Evolutionary conservation across 495 filamentous ascomycete species (phyloP), one percentile per base, ranked within the genome.

Genomic region (Glonium stellatum): DNA sequence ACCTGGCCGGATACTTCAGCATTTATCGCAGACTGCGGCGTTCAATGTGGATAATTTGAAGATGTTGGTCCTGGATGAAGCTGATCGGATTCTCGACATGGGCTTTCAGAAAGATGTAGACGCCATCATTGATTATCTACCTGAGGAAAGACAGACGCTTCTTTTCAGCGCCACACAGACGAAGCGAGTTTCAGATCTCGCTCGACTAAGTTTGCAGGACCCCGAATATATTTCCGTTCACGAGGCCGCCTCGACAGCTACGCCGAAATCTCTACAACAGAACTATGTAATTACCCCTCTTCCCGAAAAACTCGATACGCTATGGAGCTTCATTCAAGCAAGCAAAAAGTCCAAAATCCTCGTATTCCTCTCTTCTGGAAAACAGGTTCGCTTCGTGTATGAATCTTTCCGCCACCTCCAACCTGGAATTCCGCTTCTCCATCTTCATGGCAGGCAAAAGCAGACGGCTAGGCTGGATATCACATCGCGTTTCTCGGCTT

Each of bases 81-180:
- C 93, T 4, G 93, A 99, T 69, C 82, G 93, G 34, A 97, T 97
- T 64, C 81, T 99, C 79, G 93, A 99, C 71, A 95, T 97, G 91
- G 93, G 93, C 11, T 99, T 99, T 71, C 88, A 96, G 71, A 78
- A 80, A 13, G 87, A 89, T 0, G 83, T 99, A 13, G 93, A 99
- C 72, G 93, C 93, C 4, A 92, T 99, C 42, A 73, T 99, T 35
- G 90, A 93, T 54, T 92, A 97, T 72, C 79, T 99, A 0, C 93
- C 93, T 1, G 86, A 85, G 65, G 77, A 84, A 41, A 80, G 95
- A 57, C 93, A 99, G 75, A 97, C 93, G 0, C 77, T 99, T 63
- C 79, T 99, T 0, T 99, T 97, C 77, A 92, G 87, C 71, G 93
- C 93, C 1, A 99, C 93, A 0, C 93, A 99, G 72, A 96, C 92